Percentiles rank a stretch among this genome's conserved stretches.
phyloP scores from a whole-genome alignment of 495 filamentous ascomycete species.

The Hypoxylon trugodes region DNA sequence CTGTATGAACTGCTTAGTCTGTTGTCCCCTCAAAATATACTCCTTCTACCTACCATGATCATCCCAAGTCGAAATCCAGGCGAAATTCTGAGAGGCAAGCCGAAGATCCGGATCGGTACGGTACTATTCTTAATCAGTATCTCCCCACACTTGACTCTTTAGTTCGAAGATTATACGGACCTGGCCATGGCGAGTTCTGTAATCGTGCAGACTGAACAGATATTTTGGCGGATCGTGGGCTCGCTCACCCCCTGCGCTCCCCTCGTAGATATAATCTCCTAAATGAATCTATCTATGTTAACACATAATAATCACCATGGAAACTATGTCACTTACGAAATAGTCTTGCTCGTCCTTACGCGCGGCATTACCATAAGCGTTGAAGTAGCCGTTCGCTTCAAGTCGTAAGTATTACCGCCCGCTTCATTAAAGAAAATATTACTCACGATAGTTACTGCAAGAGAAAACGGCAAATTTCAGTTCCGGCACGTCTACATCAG shows the following conservation, averaged over 20 bases:
- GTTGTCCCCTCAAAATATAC: background rate
- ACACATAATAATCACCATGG: background rate
- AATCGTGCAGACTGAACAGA: constrained; percentile 62
- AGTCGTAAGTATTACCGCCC: constrained; percentile 8
- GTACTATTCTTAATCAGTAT: constrained; percentile 50
- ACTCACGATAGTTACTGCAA: constrained; percentile 64
- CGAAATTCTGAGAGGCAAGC: constrained; percentile 63
- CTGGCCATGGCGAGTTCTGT: constrained; percentile 57
- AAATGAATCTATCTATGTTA: constrained; percentile 56
- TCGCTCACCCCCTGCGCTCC: constrained; percentile 43
- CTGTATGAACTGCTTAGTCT: constrained; percentile 14
- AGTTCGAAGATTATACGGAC: constrained; percentile 17
- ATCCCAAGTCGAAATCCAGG: constrained; percentile 78
- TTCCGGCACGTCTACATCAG: constrained; percentile 49
- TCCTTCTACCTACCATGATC: constrained; percentile 60
- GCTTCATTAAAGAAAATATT: background rate
- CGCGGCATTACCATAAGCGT: constrained; percentile 70
- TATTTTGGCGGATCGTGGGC: constrained; percentile 37
- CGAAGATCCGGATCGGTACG: constrained; percentile 68
- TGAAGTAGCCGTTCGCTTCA: constrained; percentile 62
- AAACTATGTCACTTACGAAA: constrained; percentile 44
- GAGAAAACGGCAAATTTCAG: constrained; percentile 65
- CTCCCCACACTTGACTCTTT: background rate
- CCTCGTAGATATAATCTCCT: constrained; percentile 76
- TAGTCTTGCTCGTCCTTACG: constrained; percentile 74